A percentile compares a stretch with the other conserved stretches of the same genome.
Evolutionary conservation across 164 flowering plant species (phyloP).

Genomic region (Sextonia rubra): DNA sequence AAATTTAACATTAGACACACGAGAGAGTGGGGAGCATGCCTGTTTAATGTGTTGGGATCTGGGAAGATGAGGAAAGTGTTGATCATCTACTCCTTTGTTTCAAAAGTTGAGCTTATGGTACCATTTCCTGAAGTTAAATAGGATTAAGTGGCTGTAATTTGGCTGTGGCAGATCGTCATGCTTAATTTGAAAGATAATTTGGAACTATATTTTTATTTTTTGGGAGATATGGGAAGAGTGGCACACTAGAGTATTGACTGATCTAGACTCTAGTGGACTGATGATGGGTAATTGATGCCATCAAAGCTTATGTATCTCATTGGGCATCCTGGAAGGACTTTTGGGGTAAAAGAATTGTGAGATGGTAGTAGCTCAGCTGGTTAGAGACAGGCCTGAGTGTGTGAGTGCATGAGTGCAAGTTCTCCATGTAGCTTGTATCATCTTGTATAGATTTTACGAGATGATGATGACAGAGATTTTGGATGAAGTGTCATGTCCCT

Average conservation of each 20-base stretch:
- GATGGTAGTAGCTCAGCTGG: background rate
- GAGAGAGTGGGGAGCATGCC: background rate
- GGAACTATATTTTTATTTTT: too few species aligned
- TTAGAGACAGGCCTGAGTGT: too few species aligned
- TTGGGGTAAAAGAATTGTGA: background rate
- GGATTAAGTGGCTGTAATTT: background rate
- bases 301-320: background rate
- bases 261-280: background rate
- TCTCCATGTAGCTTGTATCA: too few species aligned
- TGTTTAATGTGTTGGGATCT: background rate
- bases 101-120: background rate
- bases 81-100: background rate
- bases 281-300: background rate
- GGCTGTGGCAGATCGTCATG: background rate
- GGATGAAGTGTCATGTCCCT: too few species aligned
- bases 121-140: background rate
- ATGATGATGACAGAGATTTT: too few species aligned
- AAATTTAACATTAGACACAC: background rate
- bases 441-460: too few species aligned
- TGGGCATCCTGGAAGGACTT: background rate
- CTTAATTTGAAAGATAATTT: too few species aligned
- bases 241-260: background rate
- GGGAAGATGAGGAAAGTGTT: background rate
- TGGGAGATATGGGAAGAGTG: background rate
- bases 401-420: too few species aligned